These are phyloP conservation scores for Serendipita sp. DNA, from an alignment of 1,284 basidiomycete species.

Conservation along the genomic window DNA sequence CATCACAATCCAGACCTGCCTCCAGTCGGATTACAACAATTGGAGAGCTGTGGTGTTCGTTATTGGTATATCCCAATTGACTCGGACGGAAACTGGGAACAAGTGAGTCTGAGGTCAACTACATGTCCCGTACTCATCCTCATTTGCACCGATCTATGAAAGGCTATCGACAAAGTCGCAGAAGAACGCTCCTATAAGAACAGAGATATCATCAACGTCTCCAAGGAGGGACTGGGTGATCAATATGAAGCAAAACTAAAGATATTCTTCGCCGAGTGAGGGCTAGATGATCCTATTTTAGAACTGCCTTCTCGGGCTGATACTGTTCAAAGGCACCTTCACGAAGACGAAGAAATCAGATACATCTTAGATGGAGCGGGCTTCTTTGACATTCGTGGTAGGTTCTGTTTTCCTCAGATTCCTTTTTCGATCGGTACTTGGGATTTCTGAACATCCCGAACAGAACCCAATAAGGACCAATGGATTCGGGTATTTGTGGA, in stretches of 20 bases:
- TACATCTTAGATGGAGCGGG: constrained; percentile 71
- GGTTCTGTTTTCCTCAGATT: constrained; percentile 15
- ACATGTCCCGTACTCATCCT: background rate
- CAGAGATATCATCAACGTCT: constrained; percentile 59
- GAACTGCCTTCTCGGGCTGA: constrained; percentile 6
- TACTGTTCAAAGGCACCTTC: constrained; percentile 49
- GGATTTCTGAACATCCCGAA: background rate
- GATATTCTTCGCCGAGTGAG: constrained; percentile 68
- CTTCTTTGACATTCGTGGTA: constrained; percentile 74
- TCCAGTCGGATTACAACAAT: constrained; percentile 33
- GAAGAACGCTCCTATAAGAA: constrained; percentile 61
- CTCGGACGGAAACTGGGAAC: constrained; percentile 29
- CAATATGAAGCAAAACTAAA: constrained; percentile 67
- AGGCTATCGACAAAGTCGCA: constrained; percentile 40
- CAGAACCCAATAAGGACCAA: constrained; percentile 39
- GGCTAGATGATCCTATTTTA: constrained; percentile 7
- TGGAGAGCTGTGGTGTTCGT: constrained; percentile 44
- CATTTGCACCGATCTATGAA: background rate
- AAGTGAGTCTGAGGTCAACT: constrained; percentile 14
- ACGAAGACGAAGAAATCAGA: constrained; percentile 84
- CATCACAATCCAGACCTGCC: constrained; percentile 46
- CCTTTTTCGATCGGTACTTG: constrained; percentile 1
- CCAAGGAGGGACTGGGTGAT: constrained; percentile 60
- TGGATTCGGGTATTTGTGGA: constrained; percentile 64
- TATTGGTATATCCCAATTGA: constrained; percentile 50